phyloP scores from a whole-genome alignment of 495 filamentous ascomycete genomes.

The Neurospora sp. region DNA sequence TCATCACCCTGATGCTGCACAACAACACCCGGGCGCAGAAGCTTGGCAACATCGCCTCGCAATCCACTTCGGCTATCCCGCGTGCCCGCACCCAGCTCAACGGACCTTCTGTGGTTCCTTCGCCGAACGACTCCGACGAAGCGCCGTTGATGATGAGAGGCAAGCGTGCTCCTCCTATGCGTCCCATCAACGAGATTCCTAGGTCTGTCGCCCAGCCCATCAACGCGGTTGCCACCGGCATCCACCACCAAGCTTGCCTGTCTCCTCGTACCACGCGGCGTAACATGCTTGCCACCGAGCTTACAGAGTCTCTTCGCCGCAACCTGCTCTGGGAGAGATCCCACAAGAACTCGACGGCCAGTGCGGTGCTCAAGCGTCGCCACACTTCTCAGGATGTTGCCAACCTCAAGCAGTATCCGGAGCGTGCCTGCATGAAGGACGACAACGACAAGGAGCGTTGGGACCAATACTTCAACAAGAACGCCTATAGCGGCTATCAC shows the following conservation, averaged over 20 bases:
- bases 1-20: slow-evolving; percentile 84
- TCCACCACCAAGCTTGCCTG: slow-evolving; percentile 55
- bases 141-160: slow-evolving; percentile 56
- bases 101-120: slow-evolving; percentile 61
- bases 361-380: slow-evolving; percentile 79
- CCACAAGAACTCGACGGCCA: slow-evolving; percentile 71
- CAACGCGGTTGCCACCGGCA: slow-evolving; percentile 57
- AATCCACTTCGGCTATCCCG: slow-evolving; percentile 69
- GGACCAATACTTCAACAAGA: slow-evolving; percentile 41
- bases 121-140: slow-evolving; percentile 61
- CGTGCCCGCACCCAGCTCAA: slow-evolving; percentile 65
- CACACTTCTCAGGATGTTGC: slow-evolving; percentile 87
- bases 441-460: slow-evolving; percentile 39
- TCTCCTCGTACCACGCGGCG: slow-evolving; percentile 88
- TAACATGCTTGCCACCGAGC: slow-evolving; percentile 93
- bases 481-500: slow-evolving; percentile 40
- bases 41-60: slow-evolving; percentile 56
- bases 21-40: slow-evolving; percentile 52
- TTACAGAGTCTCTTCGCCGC: slow-evolving; percentile 41
- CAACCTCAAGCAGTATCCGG: slow-evolving; percentile 70
- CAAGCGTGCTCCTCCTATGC: slow-evolving; percentile 31
- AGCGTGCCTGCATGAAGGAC: slow-evolving; percentile 39
- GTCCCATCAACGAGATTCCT: slow-evolving; percentile 57
- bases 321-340: slow-evolving; percentile 29
- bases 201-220: slow-evolving; percentile 71